A percentile compares a stretch with the other conserved stretches of the same genome.
Conservation (phyloP, 2,329 filamentous ascomycete genomes). For the Trichoderma breve region DNA sequence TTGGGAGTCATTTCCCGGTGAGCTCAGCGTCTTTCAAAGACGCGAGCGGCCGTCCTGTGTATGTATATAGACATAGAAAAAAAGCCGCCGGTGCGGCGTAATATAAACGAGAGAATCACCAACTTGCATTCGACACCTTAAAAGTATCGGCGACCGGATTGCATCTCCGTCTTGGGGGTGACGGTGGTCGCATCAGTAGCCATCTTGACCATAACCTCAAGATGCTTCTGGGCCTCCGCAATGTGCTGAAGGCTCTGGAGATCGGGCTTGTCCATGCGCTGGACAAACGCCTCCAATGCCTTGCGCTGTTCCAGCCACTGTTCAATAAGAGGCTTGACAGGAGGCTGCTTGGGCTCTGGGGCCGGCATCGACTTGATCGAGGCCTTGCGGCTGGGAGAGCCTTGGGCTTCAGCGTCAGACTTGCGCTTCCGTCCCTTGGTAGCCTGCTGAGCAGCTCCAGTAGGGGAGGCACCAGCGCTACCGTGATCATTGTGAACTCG, state of each 20-base stretch:
- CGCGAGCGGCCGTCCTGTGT: not conserved
- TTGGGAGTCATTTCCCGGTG: conserved; percentile 11
- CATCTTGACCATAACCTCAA: conserved; percentile 54
- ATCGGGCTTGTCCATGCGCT: conserved; percentile 48
- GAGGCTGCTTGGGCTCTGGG: conserved; percentile 33
- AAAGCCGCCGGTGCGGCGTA: not conserved
- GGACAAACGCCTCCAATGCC: conserved; percentile 59
- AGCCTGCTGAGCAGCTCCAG: conserved; percentile 32
- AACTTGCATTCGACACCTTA: conserved; percentile 27
- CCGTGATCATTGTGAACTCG: conserved; percentile 74
- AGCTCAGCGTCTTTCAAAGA: not conserved
- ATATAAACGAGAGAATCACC: conserved; percentile 8
- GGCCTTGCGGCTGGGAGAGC: conserved; percentile 48
- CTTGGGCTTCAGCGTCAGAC: conserved; percentile 47
- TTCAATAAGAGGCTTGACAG: conserved; percentile 45
- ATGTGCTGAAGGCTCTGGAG: conserved; percentile 54
- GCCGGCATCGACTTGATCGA: conserved; percentile 42
- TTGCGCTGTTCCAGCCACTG: conserved; percentile 63
- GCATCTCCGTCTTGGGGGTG: conserved; percentile 26
- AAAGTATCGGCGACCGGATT: conserved; percentile 28
- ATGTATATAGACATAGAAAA: conserved; percentile 1
- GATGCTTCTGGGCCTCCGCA: conserved; percentile 48
- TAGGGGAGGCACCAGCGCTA: conserved; percentile 42
- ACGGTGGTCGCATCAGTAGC: conserved; percentile 30
- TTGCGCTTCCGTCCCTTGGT: conserved; percentile 58